phyloP scores from a whole-genome alignment of 116 monocot species.

The Trichopus zeylanicus region DNA sequence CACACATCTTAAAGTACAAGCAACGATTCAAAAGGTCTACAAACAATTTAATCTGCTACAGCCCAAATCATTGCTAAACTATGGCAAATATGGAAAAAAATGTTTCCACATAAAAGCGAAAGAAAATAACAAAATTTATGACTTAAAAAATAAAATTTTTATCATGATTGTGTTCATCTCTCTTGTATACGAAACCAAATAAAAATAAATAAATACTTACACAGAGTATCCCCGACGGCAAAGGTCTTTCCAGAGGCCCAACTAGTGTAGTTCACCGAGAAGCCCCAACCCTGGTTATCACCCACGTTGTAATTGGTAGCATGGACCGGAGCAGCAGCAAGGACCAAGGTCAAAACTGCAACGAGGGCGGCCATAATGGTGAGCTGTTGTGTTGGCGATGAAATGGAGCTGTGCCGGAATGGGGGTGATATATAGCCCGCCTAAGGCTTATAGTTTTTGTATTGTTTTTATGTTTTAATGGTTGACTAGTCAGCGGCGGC shows the following conservation, averaged over 20 bases:
- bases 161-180: too few relatives aligned
- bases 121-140: too few relatives aligned
- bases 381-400: neutral
- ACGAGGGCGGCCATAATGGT: neutral
- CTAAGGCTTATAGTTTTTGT: neutral
- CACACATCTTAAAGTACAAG: neutral
- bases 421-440: neutral
- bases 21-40: too few relatives aligned
- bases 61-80: too few relatives aligned
- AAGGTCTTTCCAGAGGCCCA: constrained; percentile 2
- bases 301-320: neutral
- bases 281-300: neutral
- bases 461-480: neutral
- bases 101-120: too few relatives aligned
- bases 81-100: too few relatives aligned
- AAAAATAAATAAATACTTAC: neutral
- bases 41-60: too few relatives aligned
- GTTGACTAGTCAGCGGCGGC: neutral
- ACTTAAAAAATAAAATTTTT: too few relatives aligned
- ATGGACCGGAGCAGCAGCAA: neutral
- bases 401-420: neutral
- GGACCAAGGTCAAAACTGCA: neutral
- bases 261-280: neutral
- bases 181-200: neutral
- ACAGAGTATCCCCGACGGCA: constrained; percentile 1